Evolutionary conservation across 2,329 filamentous ascomycete species (phyloP).

Genomic region (Sarocladium brachiariae): DNA sequence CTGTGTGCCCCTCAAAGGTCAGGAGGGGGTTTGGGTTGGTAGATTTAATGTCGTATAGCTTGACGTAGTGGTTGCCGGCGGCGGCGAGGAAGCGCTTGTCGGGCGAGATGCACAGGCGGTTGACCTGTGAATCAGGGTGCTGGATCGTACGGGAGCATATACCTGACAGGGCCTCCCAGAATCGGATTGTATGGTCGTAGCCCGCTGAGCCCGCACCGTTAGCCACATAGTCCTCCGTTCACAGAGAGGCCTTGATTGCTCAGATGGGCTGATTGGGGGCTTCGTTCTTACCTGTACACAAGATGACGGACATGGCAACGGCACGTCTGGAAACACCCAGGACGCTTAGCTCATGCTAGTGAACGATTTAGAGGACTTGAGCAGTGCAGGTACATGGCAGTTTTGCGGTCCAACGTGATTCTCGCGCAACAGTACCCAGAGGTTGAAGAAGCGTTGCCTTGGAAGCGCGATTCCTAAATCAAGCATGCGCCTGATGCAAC

Average conservation of each 20-base stretch:
- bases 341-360: constrained; percentile 9
- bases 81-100: constrained; percentile 95
- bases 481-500: background rate
- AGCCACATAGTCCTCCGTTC: background rate
- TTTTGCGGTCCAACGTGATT: background rate
- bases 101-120: constrained; percentile 94
- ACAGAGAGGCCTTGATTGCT: no score
- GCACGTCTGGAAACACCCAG: constrained; percentile 4
- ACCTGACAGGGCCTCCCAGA: constrained; percentile 96
- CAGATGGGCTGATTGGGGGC: background rate
- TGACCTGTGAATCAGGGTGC: constrained; percentile 96
- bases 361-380: background rate
- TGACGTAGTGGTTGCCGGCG: constrained; percentile 74
- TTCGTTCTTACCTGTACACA: constrained; percentile 48
- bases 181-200: constrained; percentile 61
- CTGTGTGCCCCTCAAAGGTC: constrained; percentile 91
- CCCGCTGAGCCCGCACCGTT: constrained; percentile 34
- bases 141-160: constrained; percentile 98
- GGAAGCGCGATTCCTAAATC: constrained; percentile 4
- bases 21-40: constrained; percentile 92
- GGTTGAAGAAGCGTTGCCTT: background rate
- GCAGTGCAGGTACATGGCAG: background rate
- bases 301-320: constrained; percentile 51
- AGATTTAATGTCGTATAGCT: constrained; percentile 97
- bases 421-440: background rate